Evolutionary conservation across 2,329 filamentous ascomycete species (phyloP), one percentile per base, ranked within the genome.

Genomic region (Botrytis sinoallii): DNA sequence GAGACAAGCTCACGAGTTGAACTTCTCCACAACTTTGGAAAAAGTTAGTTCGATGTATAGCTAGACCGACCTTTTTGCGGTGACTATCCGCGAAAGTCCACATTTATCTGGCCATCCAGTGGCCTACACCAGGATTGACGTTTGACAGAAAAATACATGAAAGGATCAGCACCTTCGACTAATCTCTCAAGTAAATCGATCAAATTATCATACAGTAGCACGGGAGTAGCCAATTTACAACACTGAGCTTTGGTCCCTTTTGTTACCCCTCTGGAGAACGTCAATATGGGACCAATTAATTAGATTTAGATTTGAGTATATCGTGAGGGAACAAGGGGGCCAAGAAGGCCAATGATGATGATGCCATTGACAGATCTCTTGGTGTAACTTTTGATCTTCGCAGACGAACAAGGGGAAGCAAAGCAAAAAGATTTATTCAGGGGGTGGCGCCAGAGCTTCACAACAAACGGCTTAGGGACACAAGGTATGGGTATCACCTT

Each of bases 101-200:
- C 70, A 67, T 46, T 64, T 68, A 32, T 57, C n/a, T 29, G n/a
- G 16, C 52, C 52, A 44, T 57, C 32, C 20, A 57, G n/a, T 57
- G 46, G 48, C 61, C 29, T 22, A 69, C 66, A 42, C 48, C 25
- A 57, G 66, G 66, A 42, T 59, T 68, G 61, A 67, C 40, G n/a
- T 65, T 65, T 44, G 44, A 55, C 40, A 44, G 35, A 44, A 32
- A 35, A 46, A 72, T n/a, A 68, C 9, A 68, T 72, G 70, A 72
- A 72, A 72, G 48, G 70, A 72, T 72, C 70, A 48, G 22, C 70
- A 59, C 25, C 32, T 46, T 72, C 40, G 32, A 59, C 22, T 42
- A 72, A 67, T 67, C 63, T 67, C 66, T 55, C 65, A 16, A 57
- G 35, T 69, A 68, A 57, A 32, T 68, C 66, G 25, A 57, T 40